Base-by-base conservation (phyloP, 1,139 yeast genomes). In the Kurtzmaniella quercitrusa region DNA sequence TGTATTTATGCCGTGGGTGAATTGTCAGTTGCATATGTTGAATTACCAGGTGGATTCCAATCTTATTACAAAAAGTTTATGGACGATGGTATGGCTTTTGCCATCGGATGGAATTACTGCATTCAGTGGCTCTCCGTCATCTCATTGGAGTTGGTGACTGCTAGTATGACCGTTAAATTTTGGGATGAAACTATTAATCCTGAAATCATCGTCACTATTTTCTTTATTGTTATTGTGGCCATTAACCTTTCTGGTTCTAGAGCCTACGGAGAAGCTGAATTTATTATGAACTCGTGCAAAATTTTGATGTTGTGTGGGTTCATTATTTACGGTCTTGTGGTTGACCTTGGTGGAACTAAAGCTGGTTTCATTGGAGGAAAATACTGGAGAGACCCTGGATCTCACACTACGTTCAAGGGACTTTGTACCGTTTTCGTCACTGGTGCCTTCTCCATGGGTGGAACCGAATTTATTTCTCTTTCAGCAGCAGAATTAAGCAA, bases 201-300 rank as follows among this genome's bases (percentile, higher is more conserved):
- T 1, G 73, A 69, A 47, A 68, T 65, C 12, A 67, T 66, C 52
- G 75, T 70, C 14, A 60, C 65, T 6, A 66, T 70, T 4, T 68
- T 71, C 48, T 65, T 63, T 38, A 52, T 60, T n/a, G 56, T 68
- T 9, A 58, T 71, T 40, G 52, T 66, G 8, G 43, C 51, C 17
- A 64, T 71, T 43, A 67, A 70, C 47, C 63, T 61, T 45, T 60
- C 62, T 43, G 75, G 75, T 38, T 72, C 72, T 20, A 61, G 57
- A 45, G 75, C 74, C 21, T 70, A 69, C 46, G 76, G 74, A 40
- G 74, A 69, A 52, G 74, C 72, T 20, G 76, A 70, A 52, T 69
- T 69, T 41, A 45, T 65, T 23, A 60, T 70, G 56, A 69, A 71
- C 46, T 45, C 61, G 32, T 50, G 64, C 50, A 71, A 71, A 54